phyloP scores from a whole-genome alignment of 2,329 filamentous ascomycete species.

The Aspergillus arachidicola region DNA sequence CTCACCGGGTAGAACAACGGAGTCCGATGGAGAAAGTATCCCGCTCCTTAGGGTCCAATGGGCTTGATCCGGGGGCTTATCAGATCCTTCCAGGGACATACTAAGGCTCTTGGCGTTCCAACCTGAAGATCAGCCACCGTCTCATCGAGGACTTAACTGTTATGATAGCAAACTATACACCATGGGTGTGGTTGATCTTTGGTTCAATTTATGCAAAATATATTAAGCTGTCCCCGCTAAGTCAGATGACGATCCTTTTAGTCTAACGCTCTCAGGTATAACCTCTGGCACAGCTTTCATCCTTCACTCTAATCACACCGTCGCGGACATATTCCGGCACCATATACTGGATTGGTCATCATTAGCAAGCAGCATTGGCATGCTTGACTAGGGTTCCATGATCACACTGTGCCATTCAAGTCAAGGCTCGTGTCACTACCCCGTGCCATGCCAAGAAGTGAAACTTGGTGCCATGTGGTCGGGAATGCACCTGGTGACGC shows the following conservation, averaged over 20 bases:
- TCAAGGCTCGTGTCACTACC: neutral
- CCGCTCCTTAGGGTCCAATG: neutral
- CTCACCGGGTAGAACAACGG: neutral
- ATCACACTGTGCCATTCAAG: neutral
- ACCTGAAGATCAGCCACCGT: neutral
- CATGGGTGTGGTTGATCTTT: neutral
- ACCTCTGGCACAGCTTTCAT: neutral
- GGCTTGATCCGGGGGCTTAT: neutral
- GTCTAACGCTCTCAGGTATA: neutral
- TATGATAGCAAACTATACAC: neutral
- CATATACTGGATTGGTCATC: neutral
- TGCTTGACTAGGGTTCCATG: neutral
- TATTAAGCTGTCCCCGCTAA: neutral
- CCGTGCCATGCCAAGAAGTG: neutral
- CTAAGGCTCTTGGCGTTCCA: neutral
- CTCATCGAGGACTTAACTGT: neutral
- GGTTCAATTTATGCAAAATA: neutral
- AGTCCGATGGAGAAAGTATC: slow-evolving; percentile 4
- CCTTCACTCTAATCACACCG: neutral
- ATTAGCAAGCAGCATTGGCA: neutral
- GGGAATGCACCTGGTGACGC: neutral
- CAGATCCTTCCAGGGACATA: neutral
- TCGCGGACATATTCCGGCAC: neutral
- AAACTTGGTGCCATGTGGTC: neutral
- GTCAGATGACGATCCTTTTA: neutral